These are phyloP conservation scores for Populus trichocarpa DNA, from an alignment of 441 rosid genomes.

Conservation along the genomic window DNA sequence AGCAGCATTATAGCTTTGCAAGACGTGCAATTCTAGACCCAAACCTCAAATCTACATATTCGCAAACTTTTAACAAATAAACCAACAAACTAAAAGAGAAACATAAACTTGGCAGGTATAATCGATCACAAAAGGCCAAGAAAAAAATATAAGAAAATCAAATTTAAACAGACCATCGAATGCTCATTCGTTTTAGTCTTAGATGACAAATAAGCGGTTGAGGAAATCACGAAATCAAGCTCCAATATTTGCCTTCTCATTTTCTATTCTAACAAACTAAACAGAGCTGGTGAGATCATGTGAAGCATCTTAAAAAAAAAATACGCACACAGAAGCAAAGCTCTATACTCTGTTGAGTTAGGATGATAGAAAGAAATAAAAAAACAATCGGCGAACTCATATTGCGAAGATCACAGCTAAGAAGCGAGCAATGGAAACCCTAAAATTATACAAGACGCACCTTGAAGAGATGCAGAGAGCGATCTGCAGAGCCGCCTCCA, in stretches of 20 bases:
- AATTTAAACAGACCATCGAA: not conserved
- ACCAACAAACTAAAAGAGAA: not conserved
- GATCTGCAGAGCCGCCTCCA: constrained; percentile 7
- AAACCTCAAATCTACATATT: not conserved
- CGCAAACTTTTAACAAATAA: not conserved
- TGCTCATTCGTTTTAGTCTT: not conserved
- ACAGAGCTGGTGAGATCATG: not conserved
- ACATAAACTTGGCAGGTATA: not conserved
- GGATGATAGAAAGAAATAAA: not conserved
- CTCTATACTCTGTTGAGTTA: not conserved
- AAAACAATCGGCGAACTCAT: not conserved
- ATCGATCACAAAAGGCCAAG: not conserved
- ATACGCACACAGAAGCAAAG: not conserved
- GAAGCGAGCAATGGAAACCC: not conserved
- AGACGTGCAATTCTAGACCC: not conserved
- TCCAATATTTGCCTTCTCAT: not conserved
- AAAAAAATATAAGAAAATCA: not conserved
- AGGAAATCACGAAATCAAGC: not conserved
- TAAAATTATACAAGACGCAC: not conserved
- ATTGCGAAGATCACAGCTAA: not conserved
- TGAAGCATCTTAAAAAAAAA: not conserved
- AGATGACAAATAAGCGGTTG: not conserved
- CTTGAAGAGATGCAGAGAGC: not conserved
- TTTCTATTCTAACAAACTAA: not conserved
- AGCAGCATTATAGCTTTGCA: not conserved